These are phyloP conservation scores for Pseudohalonectria lignicola DNA, from an alignment of 2,329 filamentous ascomycete species.

Conservation along the genomic window DNA sequence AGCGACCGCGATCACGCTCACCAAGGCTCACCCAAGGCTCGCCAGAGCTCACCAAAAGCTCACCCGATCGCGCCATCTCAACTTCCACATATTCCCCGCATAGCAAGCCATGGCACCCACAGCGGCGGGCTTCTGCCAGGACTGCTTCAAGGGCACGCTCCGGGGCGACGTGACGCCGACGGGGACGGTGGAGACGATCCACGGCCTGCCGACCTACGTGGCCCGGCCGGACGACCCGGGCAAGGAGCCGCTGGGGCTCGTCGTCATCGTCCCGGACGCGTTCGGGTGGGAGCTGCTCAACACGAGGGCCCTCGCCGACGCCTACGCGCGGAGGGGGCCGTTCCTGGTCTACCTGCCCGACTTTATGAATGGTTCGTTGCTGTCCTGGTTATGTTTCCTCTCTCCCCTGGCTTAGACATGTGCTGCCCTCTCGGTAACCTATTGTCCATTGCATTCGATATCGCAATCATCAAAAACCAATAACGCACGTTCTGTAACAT, in stretches of 20 bases:
- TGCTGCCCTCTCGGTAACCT: no score
- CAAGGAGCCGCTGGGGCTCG: conserved; percentile 27
- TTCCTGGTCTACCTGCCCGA: conserved; percentile 43
- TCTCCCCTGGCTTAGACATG: no score
- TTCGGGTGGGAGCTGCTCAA: conserved; percentile 46
- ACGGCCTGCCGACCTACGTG: conserved; percentile 37
- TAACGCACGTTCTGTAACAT: no score
- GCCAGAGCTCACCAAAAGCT: no score
- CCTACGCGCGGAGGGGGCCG: conserved; percentile 34
- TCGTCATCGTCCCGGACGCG: conserved; percentile 42
- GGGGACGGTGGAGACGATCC: conserved; percentile 31
- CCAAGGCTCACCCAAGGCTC: no score
- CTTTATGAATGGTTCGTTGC: conserved; percentile 33
- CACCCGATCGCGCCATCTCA: no score
- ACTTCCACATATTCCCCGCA: background rate
- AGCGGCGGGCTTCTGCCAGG: conserved; percentile 16
- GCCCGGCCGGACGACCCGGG: conserved; percentile 22
- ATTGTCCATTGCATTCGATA: no score
- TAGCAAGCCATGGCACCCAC: background rate
- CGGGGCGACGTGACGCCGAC: conserved; percentile 30
- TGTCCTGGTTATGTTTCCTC: background rate
- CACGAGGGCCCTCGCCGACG: conserved; percentile 38
- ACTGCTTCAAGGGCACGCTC: conserved; percentile 35
- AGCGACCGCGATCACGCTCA: no score
- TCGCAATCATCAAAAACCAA: no score